Percentiles rank a stretch among this genome's conserved stretches.
These are phyloP conservation scores for Pholiota conissans DNA, from an alignment of 768 basidiomycete species.

Conservation along the genomic window DNA sequence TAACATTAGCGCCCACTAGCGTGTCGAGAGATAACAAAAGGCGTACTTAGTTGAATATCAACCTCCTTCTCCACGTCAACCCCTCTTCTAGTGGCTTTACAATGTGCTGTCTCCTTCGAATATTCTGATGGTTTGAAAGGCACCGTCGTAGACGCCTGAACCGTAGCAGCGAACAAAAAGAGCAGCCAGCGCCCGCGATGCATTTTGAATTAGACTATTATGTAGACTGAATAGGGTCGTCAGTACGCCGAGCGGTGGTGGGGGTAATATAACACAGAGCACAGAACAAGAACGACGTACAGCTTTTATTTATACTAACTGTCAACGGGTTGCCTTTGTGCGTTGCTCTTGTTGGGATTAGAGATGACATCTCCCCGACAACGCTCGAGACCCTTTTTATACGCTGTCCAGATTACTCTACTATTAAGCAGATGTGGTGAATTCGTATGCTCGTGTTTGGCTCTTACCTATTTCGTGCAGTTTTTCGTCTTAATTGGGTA, in stretches of 20 bases:
- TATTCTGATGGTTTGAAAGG: slow-evolving; percentile 41
- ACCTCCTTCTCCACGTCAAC: slow-evolving; percentile 28
- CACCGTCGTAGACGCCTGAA: slow-evolving; percentile 1
- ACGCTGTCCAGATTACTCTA: neutral
- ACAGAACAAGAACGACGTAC: neutral
- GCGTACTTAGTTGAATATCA: slow-evolving; percentile 45
- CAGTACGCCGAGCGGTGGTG: neutral
- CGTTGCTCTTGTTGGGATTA: neutral
- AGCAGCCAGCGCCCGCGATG: slow-evolving; percentile 4
- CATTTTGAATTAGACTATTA: slow-evolving; percentile 1
- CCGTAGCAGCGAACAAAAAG: slow-evolving; percentile 1
- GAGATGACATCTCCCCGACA: neutral
- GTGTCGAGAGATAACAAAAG: neutral
- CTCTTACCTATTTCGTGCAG: too few species aligned
- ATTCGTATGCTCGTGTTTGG: too few species aligned
- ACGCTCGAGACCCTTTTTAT: neutral
- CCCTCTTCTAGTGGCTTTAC: slow-evolving; percentile 42
- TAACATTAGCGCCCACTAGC: neutral
- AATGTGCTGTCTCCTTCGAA: slow-evolving; percentile 31
- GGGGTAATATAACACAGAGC: neutral
- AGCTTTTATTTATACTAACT: neutral
- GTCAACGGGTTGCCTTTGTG: neutral
- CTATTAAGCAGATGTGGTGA: too few species aligned
- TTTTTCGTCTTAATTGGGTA: too few species aligned
- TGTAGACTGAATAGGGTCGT: too few species aligned